Conservation (phyloP, 305 asterid species). For the Petunia hybrid region DNA sequence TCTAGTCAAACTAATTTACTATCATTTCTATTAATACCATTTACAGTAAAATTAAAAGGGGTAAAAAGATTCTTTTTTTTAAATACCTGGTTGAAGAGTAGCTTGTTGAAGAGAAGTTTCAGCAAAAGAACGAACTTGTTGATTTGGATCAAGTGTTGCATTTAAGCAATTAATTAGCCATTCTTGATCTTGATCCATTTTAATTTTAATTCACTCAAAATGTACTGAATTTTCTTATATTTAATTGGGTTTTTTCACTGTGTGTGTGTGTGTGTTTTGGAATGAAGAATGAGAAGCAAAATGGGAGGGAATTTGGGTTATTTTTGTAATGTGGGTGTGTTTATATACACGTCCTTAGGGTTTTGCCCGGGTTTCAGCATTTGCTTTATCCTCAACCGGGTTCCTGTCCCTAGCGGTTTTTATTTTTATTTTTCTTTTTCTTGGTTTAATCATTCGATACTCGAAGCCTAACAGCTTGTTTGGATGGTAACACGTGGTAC, state of each 20-base stretch:
- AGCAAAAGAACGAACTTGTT: slow-evolving; percentile 75
- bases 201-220: not conserved
- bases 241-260: not conserved
- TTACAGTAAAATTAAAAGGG: too few relatives aligned
- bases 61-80: too few relatives aligned
- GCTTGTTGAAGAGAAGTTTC: slow-evolving; percentile 87
- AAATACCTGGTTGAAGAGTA: slow-evolving; percentile 74
- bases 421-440: too few relatives aligned
- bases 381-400: too few relatives aligned
- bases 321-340: slow-evolving; percentile 51
- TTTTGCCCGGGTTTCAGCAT: slow-evolving; percentile 35
- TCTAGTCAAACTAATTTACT: too few relatives aligned
- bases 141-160: slow-evolving; percentile 86
- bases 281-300: slow-evolving; percentile 40
- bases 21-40: too few relatives aligned
- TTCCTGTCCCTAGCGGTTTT: too few relatives aligned
- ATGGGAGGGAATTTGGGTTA: slow-evolving; percentile 58
- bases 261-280: slow-evolving; percentile 10
- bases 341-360: slow-evolving; percentile 55
- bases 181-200: slow-evolving; percentile 80
- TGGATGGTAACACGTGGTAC: too few relatives aligned
- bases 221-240: too few relatives aligned
- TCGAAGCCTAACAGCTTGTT: too few relatives aligned
- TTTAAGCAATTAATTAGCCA: slow-evolving; percentile 89
- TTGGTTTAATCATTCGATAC: too few relatives aligned